Base-by-base conservation (phyloP, 768 basidiomycete species). In the Suillus tomentosus region DNA sequence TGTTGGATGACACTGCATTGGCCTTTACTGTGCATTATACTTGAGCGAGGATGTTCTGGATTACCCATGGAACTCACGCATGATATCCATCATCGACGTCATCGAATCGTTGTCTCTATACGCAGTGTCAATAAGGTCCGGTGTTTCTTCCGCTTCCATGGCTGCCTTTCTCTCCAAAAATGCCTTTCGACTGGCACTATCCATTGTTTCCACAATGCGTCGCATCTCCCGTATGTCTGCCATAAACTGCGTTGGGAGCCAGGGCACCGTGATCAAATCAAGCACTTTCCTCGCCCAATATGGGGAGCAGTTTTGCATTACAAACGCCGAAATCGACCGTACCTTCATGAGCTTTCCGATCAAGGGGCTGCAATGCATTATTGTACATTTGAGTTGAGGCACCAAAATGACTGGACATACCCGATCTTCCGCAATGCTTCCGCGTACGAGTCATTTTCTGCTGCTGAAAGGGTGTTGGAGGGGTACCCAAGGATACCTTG, bases 161-260 rank as follows among this genome's bases (percentile, higher is more conserved):
- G 67, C 45, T 50, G 75, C 74, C 36, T 63, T 65, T 61, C 78
- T 74, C 68, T 82, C 69, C 50, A 73, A 68, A 62, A 84, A 70
- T 45, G 84, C 83, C 10, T 70, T 69, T 31, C 70, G 64, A 3
- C 82, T 81, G 2, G 79, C 79, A 36, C 74, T 66, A 61, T 84
- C 74, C 80, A 85, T 81, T 3, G 80, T 73, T 66, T 85, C 84
- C 17, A 80, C 78, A 68, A 83, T 82, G 5, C 73, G 67, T 62
- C 80, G 80, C n/a, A 84, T 74, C 60, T 77, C 79, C 60, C 80
- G 81, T 9, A 84, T 72, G 1, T 75, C 73, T 34, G 67, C 58
- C 63, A 71, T 60, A 3, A 70, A 71, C 34, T 67, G 39, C 10
- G 3, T 42, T 6, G 57, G 57, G 24, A 58, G 9, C 39, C 57